Base-by-base conservation (phyloP, 495 filamentous ascomycete species). In the Podospora didyma region DNA sequence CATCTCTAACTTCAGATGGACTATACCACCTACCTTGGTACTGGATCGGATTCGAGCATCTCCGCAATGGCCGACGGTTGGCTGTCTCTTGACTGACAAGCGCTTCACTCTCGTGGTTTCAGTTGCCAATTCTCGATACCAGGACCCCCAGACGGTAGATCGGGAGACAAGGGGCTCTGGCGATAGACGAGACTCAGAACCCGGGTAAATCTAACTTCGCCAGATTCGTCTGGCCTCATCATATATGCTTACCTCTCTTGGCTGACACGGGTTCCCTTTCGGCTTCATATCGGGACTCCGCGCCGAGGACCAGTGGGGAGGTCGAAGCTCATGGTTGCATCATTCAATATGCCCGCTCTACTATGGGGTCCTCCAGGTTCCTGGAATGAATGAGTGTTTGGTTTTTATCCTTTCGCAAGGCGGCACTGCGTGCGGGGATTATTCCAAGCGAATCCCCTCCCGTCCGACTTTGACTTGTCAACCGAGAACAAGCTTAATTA, bases 151-250 rank as follows among this genome's bases (percentile, higher is more conserved):
- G 54, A 54, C 53, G 59, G 48, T 55, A 62, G 59, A 66, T 64
- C 61, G 57, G 35, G 42, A 20, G 12, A 35, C 46, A 46, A 23
- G 57, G 42, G 51, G 42, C 19, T 49, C 46, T 21, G 14, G 50
- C 62, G 62, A 69, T 69, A 67, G 60, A 65, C 62, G 64, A 69
- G 58, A 62, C 11, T 44, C 20, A 60, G 57, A 68, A 70, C 62
- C 61, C 65, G 64, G 67, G 67, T 62, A 70, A 68, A 65, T 64
- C 46, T 46, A 19, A 41, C 10, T 37, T 45, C 55, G 52, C 62
- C 60, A 59, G 51, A 57, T 58, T 60, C 45, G 51, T 46, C 56
- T 39, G 42, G 21, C 46, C 50, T 26, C 48, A 52, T 59, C 45
- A 57, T 46, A 39, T 45, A 46, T 14, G 50, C 26, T 65, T 65